Evolutionary conservation across 2,329 filamentous ascomycete species (phyloP), one percentile per base, ranked within the genome.

Genomic region (Coniella vitis): DNA sequence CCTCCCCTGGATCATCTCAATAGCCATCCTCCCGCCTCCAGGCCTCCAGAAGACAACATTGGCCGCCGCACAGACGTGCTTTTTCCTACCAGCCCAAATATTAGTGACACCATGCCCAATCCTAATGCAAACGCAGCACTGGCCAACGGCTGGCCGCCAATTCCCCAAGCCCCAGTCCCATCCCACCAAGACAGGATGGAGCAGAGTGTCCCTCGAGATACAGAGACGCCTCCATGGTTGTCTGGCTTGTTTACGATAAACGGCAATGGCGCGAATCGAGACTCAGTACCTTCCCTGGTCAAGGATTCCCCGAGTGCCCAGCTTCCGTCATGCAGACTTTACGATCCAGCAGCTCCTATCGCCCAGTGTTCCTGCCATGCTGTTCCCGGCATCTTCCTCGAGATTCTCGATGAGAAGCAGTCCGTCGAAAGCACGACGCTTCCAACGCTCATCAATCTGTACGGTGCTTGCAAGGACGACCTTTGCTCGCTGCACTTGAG

Each of bases 301-400:
- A 19, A 16, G 31, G 4, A 29, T 14, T n/a, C 22, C 32, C 1
- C 16, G n/a, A 19, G 35, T 17, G 21, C 40, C 3, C 51, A 47
- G 39, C 38, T 36, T n/a, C 25, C 44, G 17, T 29, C 22, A 5
- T 37, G 35, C 31, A 42, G 38, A 20, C 51, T 49, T n/a, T 53
- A 53, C 38, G 51, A 53, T n/a, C 51, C 51, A 47, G 41, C 39
- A 45, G 47, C 51, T 22, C 45, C 51, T 13, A 34, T 50, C 16
- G 22, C 16, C 4, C 47, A 43, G 29, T 53, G 51, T 25, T 7
- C 4, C 12, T 53, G 51, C 20, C 44, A 44, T 16, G 39, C 31
- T 37, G 51, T 51, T n/a, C 47, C 47, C 21, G 43, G 37, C 10
- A n/a, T 25, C 1, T 51, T 53, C 40, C 21, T 50, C 36, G 13